Base-by-base conservation (phyloP, 805 yeast species). In the Ogataea naganishii region DNA sequence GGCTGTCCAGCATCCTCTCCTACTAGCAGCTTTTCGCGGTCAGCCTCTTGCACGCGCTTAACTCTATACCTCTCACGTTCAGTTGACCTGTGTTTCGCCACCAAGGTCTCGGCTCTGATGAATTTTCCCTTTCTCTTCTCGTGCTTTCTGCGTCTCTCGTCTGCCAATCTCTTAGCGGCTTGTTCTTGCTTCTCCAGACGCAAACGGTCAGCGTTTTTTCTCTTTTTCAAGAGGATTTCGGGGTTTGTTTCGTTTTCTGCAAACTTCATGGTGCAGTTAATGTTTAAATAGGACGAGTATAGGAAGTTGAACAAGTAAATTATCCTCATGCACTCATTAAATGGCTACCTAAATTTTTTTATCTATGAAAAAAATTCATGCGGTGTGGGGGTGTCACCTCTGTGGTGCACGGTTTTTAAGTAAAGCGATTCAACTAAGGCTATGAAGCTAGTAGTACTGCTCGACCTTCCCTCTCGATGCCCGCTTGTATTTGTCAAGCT, bases 191-290 rank as follows among this genome's bases (percentile, higher is more conserved):
- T 81, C 52, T 77, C 82, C 31, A 80, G 44, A 52, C 86, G 69
- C 41, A 76, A 62, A 53, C 80, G 64, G 52, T 81, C 89, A 36
- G 79, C 80, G 49, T 79, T 72, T 62, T 80, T 82, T 59, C 94
- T 74, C 62, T 81, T 82, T 49, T 76, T 74, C 38, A 82, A 66
- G 43, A 82, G 71, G 33, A 82, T 66, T 53, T 82, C 92, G 22
- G 92, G 89, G 49, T 77, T 80, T 16, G 80, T 66, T n/a, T n/a
- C n/a, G n/a, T n/a, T n/a, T n/a, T n/a, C n/a, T n/a, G n/a, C n/a
- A n/a, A n/a, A n/a, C n/a, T n/a, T n/a, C n/a, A n/a, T n/a, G n/a
- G n/a, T n/a, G n/a, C n/a, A n/a, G n/a, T n/a, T n/a, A n/a, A n/a
- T n/a, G n/a, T n/a, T n/a, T n/a, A n/a, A n/a, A n/a, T n/a, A n/a